phyloP scores from a whole-genome alignment of 306 rosid species.

The Castanea crenata region DNA sequence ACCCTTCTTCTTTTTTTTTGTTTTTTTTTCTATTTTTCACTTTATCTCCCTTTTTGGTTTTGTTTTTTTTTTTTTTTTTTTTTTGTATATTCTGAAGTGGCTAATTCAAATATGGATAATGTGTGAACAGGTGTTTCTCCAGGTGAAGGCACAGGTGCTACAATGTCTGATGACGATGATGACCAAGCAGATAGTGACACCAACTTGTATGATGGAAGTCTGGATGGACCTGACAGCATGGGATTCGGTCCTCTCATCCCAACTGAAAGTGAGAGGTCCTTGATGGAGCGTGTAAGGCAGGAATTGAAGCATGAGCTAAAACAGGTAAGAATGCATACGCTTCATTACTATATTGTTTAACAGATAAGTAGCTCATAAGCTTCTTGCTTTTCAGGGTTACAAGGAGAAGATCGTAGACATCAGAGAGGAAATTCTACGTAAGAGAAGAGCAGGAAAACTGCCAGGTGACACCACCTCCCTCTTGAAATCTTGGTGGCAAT shows the following conservation, averaged over 20 bases:
- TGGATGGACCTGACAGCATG: slow-evolving; percentile 69
- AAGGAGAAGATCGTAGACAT: slow-evolving; percentile 90
- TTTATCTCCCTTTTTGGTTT: background rate
- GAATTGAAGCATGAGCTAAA: slow-evolving; percentile 79
- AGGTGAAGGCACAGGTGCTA: slow-evolving; percentile 84
- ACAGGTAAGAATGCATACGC: slow-evolving; percentile 44
- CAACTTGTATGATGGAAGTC: slow-evolving; percentile 60
- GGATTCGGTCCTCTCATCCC: slow-evolving; percentile 92
- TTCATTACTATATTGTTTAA: background rate
- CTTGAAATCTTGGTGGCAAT: slow-evolving; percentile 94
- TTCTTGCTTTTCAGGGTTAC: slow-evolving; percentile 57
- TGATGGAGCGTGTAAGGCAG: slow-evolving; percentile 92
- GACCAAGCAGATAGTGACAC: slow-evolving; percentile 75
- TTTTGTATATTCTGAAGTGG: background rate
- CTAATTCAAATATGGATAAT: background rate
- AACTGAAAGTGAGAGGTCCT: slow-evolving; percentile 84
- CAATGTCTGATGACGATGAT: slow-evolving; percentile 89
- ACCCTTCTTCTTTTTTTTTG: background rate
- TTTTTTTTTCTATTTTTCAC: too few relatives aligned
- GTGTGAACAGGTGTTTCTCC: slow-evolving; percentile 68
- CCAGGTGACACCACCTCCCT: slow-evolving; percentile 97
- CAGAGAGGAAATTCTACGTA: slow-evolving; percentile 83
- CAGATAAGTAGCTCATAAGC: background rate
- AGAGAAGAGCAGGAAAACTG: slow-evolving; percentile 95
- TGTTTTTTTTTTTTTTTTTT: too few relatives aligned